Conservation (phyloP, 1,139 yeast species). For the Sugiyamaella xylanicola region DNA sequence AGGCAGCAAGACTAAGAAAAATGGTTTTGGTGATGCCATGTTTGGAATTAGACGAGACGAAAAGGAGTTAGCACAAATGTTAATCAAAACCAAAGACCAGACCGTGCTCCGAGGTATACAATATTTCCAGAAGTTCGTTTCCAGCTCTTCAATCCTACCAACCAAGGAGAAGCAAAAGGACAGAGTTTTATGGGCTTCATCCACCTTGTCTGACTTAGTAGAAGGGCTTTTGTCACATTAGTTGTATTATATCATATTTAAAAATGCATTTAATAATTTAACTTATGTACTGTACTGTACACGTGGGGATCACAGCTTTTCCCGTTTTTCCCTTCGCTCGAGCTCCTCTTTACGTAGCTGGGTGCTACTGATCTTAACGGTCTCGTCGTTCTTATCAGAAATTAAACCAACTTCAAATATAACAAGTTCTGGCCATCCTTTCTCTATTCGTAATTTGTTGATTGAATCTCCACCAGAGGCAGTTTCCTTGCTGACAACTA, state of each 20-base stretch:
- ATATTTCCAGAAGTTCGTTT: constrained; percentile 57
- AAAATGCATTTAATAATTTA: constrained; percentile 4
- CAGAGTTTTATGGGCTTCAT: constrained; percentile 73
- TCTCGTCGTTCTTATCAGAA: constrained; percentile 63
- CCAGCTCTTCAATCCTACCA: constrained; percentile 43
- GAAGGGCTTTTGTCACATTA: constrained; percentile 48
- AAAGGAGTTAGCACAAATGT: constrained; percentile 53
- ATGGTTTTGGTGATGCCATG: constrained; percentile 33
- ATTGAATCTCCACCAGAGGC: constrained; percentile 71
- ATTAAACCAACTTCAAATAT: constrained; percentile 69
- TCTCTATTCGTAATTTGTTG: constrained; percentile 61
- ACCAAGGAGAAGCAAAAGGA: constrained; percentile 52
- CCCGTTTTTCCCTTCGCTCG: constrained; percentile 22
- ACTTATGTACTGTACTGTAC: no score
- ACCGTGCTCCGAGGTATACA: constrained; percentile 70
- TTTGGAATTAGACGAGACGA: constrained; percentile 47
- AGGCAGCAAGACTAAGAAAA: constrained; percentile 25
- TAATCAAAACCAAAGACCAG: constrained; percentile 66
- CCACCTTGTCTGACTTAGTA: constrained; percentile 55
- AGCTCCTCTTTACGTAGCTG: constrained; percentile 46
- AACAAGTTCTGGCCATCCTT: constrained; percentile 56
- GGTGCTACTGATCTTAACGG: constrained; percentile 85
- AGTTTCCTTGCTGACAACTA: constrained; percentile 82
- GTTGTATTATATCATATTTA: constrained; percentile 1
- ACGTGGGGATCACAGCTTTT: constrained; percentile 3